phyloP scores from a whole-genome alignment of 495 filamentous ascomycete species.

The Chaetomium fimeti region DNA sequence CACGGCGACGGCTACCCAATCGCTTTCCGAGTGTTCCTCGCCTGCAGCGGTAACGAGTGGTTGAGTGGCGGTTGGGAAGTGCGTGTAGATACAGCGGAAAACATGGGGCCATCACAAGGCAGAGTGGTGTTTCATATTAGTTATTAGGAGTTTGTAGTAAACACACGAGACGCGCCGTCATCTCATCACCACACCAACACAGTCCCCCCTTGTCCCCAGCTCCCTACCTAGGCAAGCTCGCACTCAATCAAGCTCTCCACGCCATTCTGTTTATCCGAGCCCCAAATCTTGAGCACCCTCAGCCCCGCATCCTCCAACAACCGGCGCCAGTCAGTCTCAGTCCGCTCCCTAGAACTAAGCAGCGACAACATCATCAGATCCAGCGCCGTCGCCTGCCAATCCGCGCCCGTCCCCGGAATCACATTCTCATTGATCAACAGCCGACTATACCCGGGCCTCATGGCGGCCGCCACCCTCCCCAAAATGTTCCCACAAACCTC shows the following conservation, averaged over 20 bases:
- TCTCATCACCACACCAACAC: no score
- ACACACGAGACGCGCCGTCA: no score
- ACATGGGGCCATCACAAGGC: neutral
- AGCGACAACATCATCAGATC: slow-evolving; percentile 35
- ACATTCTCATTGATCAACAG: slow-evolving; percentile 56
- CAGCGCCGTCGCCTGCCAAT: slow-evolving; percentile 45
- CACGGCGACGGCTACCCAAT: neutral
- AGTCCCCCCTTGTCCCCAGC: no score
- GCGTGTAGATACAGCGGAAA: neutral
- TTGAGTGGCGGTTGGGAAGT: neutral
- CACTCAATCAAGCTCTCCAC: slow-evolving; percentile 47
- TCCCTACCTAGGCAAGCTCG: neutral
- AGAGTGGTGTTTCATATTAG: neutral
- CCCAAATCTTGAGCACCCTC: slow-evolving; percentile 40
- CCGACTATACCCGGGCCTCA: slow-evolving; percentile 47
- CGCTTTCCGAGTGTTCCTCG: neutral
- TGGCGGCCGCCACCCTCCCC: slow-evolving; percentile 36
- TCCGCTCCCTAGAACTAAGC: slow-evolving; percentile 32
- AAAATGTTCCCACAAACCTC: slow-evolving; percentile 42
- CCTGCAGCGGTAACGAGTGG: neutral
- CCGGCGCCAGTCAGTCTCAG: slow-evolving; percentile 29
- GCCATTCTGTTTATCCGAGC: slow-evolving; percentile 27
- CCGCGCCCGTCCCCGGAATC: slow-evolving; percentile 43
- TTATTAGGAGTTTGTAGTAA: no score
- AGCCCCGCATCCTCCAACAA: slow-evolving; percentile 40